These are phyloP conservation scores for Thraustochytrium striatum DNA, from an alignment of 352 stramenopile genomes.

Conservation along the genomic window DNA sequence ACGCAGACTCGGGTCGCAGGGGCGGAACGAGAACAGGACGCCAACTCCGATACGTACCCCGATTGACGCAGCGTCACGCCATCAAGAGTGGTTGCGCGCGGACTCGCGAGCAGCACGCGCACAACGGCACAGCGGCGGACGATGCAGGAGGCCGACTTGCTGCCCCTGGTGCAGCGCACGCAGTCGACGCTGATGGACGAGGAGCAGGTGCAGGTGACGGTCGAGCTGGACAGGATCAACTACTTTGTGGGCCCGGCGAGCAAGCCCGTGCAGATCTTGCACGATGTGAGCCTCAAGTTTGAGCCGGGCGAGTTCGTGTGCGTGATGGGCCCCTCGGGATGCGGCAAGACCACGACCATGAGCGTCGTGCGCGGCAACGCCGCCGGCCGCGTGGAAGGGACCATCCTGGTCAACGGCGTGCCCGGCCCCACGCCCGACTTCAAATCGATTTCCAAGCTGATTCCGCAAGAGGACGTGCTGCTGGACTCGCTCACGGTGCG, in stretches of 20 bases:
- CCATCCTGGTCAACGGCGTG: constrained; percentile 18
- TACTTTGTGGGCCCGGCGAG: constrained; percentile 2
- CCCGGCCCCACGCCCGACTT: neutral
- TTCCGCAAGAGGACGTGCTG: constrained; percentile 80
- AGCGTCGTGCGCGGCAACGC: constrained; percentile 20
- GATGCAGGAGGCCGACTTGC: too few relatives aligned
- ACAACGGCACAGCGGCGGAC: too few relatives aligned
- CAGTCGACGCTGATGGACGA: too few relatives aligned
- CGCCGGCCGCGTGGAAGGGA: neutral
- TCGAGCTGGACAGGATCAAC: constrained; percentile 6
- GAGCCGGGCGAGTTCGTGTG: constrained; percentile 39
- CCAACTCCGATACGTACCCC: too few relatives aligned
- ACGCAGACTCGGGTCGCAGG: too few relatives aligned
- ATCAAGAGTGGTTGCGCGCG: too few relatives aligned
- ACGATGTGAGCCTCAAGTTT: constrained; percentile 32
- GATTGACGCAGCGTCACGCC: too few relatives aligned
- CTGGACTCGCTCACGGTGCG: constrained; percentile 76
- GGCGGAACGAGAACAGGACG: too few relatives aligned
- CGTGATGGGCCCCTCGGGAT: constrained; percentile 29
- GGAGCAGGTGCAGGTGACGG: neutral
- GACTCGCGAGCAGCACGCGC: too few relatives aligned
- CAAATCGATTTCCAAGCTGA: constrained; percentile 27
- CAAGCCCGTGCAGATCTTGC: constrained; percentile 31
- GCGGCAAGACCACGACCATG: constrained; percentile 44
- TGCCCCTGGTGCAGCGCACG: too few relatives aligned